These are phyloP conservation scores for Acer campestre DNA, from an alignment of 345 rosid genomes.

Conservation along the genomic window DNA sequence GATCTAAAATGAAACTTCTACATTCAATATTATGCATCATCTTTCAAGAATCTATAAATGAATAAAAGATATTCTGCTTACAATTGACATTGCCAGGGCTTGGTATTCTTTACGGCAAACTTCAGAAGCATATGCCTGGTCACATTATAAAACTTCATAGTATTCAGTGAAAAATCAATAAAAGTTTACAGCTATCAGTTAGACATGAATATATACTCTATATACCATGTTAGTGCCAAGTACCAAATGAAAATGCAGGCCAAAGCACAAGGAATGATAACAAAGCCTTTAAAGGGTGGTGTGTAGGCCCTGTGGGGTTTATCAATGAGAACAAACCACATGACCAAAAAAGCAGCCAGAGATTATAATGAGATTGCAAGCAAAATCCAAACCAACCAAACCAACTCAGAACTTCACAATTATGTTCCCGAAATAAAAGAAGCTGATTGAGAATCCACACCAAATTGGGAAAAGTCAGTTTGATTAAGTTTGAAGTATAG, in stretches of 20 bases:
- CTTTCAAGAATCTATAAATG: slow-evolving; percentile 1
- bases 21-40: background rate
- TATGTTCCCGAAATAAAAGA: background rate
- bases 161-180: background rate
- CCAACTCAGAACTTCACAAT: background rate
- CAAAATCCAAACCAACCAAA: background rate
- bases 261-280: background rate
- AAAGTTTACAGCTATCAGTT: background rate
- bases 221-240: background rate
- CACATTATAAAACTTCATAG: background rate
- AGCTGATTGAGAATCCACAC: background rate
- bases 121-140: slow-evolving; percentile 85
- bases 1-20: slow-evolving; percentile 41
- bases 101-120: slow-evolving; percentile 66
- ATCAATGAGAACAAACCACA: background rate
- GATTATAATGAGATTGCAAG: background rate
- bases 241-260: background rate
- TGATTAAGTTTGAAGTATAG: background rate
- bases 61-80: slow-evolving; percentile 34
- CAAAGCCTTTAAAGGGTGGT: background rate
- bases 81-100: slow-evolving; percentile 72
- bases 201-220: background rate
- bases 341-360: background rate
- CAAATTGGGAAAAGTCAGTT: background rate
- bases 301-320: background rate